Conservation (phyloP, 495 filamentous ascomycete species). For the Penicillium soppii region DNA sequence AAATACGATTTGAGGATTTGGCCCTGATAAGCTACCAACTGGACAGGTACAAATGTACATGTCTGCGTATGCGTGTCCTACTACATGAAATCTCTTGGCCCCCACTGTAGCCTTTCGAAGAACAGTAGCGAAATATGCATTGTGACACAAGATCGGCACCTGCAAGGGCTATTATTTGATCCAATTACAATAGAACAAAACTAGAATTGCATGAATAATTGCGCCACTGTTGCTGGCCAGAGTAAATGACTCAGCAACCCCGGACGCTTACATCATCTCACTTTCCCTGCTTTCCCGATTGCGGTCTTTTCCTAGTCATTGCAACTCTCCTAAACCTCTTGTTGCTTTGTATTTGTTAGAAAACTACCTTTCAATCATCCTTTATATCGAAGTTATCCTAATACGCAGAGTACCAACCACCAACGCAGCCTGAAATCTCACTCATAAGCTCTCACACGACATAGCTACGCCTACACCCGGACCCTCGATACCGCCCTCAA, state of each 20-base stretch:
- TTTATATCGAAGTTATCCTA: no score
- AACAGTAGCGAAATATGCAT: not conserved
- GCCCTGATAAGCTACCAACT: no score
- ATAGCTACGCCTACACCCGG: slow-evolving; percentile 6
- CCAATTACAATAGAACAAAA: no score
- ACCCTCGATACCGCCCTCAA: slow-evolving; percentile 9
- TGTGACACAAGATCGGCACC: not conserved
- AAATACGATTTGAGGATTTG: no score
- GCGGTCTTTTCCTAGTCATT: not conserved
- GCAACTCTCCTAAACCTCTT: not conserved
- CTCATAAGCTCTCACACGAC: slow-evolving; percentile 9
- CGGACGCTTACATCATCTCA: slow-evolving; percentile 11
- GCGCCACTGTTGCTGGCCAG: not conserved
- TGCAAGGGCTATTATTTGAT: slow-evolving; percentile 7
- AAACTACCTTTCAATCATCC: not conserved
- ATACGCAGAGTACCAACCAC: no score
- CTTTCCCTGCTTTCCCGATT: slow-evolving; percentile 5
- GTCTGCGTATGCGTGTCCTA: no score
- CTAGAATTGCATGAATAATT: slow-evolving; percentile 1
- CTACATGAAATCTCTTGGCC: no score
- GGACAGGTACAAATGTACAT: no score
- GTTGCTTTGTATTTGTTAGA: not conserved
- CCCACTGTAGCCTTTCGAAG: not conserved
- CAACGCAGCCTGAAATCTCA: not conserved
- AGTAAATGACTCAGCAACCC: slow-evolving; percentile 8